These are phyloP conservation scores for Triticum dicoccoides DNA, from an alignment of 176 grass and related monocot genomes.

Conservation along the genomic window DNA sequence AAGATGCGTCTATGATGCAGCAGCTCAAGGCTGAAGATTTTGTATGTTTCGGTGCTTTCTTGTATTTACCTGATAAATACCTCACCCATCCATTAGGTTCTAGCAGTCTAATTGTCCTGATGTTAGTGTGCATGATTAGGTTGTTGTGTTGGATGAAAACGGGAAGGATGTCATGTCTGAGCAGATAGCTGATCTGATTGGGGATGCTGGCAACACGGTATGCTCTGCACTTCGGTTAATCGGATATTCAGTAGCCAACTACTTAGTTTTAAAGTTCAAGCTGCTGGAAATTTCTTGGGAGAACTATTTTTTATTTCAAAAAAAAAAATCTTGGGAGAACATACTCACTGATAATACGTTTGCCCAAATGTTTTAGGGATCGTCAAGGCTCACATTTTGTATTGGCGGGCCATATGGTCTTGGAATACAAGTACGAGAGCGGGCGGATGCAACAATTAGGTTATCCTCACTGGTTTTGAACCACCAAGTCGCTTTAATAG, in stretches of 20 bases:
- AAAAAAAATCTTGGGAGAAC: no score
- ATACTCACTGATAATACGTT: neutral
- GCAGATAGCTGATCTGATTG: conserved; percentile 81
- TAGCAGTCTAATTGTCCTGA: neutral
- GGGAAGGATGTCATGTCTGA: conserved; percentile 73
- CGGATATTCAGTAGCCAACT: neutral
- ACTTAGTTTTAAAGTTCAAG: neutral
- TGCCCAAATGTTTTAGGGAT: conserved; percentile 50
- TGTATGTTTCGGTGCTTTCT: conserved; percentile 45
- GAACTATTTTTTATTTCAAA: no score
- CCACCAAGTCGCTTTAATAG: conserved; percentile 84
- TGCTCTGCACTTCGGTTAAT: neutral
- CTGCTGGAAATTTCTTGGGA: neutral
- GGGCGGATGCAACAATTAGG: conserved; percentile 63
- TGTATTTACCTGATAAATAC: neutral
- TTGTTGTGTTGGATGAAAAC: conserved; percentile 81
- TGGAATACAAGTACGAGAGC: conserved; percentile 52
- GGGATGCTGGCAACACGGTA: conserved; percentile 80
- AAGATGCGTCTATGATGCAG: conserved; percentile 64
- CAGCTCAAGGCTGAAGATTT: conserved; percentile 78
- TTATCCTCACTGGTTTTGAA: conserved; percentile 93
- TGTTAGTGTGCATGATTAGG: conserved; percentile 38
- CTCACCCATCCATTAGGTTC: neutral
- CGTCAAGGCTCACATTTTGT: conserved; percentile 71
- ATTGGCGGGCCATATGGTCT: conserved; percentile 91